Conservation (phyloP, 2,329 filamentous ascomycete species). For the Emmonsia crescens region DNA sequence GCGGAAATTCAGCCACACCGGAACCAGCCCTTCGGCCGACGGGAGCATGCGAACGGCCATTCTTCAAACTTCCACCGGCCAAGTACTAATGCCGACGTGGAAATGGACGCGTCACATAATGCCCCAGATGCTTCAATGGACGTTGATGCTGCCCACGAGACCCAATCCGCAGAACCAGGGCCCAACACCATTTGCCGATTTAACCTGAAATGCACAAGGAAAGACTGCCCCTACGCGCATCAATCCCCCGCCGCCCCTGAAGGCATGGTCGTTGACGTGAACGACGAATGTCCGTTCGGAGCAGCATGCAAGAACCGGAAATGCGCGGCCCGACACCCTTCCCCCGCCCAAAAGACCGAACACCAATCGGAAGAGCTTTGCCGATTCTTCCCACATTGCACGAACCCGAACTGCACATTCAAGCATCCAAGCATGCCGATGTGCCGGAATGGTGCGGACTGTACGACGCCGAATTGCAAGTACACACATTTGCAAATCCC, state of each 20-base stretch:
- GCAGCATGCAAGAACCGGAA: slow-evolving; percentile 93
- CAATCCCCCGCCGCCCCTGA: slow-evolving; percentile 83
- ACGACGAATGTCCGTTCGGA: slow-evolving; percentile 71
- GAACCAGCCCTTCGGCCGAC: slow-evolving; percentile 2
- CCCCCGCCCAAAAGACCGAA: slow-evolving; percentile 66
- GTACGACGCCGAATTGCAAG: slow-evolving; percentile 69
- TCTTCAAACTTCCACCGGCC: slow-evolving; percentile 6
- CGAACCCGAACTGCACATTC: slow-evolving; percentile 79
- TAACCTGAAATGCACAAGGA: slow-evolving; percentile 79
- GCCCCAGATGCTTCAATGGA: slow-evolving; percentile 27
- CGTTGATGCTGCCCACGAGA: slow-evolving; percentile 18
- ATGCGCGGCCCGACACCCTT: slow-evolving; percentile 84
- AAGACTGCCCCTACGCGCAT: slow-evolving; percentile 85
- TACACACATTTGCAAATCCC: slow-evolving; percentile 77
- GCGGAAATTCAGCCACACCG: slow-evolving; percentile 39
- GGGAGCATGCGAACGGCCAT: background rate
- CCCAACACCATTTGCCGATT: slow-evolving; percentile 70
- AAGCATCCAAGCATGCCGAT: slow-evolving; percentile 76
- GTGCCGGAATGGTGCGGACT: slow-evolving; percentile 86
- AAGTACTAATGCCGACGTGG: slow-evolving; percentile 6
- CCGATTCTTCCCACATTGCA: slow-evolving; percentile 85
- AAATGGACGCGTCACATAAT: slow-evolving; percentile 22
- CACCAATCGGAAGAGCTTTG: slow-evolving; percentile 79
- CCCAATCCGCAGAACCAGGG: slow-evolving; percentile 43
- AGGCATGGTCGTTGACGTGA: slow-evolving; percentile 64